phyloP scores from a whole-genome alignment of 2,329 filamentous ascomycete species.

The Neonectria ditissima region DNA sequence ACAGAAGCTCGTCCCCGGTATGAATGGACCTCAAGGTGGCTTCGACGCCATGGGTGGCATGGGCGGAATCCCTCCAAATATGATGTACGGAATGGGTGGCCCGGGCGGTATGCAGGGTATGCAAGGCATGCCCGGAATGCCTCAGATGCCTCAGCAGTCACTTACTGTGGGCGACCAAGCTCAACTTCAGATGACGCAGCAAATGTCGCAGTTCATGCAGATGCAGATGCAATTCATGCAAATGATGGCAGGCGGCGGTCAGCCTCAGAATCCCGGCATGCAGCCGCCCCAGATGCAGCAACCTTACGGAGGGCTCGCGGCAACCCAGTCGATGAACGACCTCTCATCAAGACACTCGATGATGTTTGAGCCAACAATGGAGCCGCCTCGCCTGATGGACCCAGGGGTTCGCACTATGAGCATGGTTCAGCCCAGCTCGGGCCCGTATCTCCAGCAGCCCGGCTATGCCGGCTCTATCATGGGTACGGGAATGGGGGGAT shows the following conservation, averaged over 20 bases:
- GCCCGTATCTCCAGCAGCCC: constrained; percentile 66
- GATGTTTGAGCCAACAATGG: constrained; percentile 60
- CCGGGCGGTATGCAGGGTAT: constrained; percentile 46
- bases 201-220: constrained; percentile 90
- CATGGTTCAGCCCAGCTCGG: constrained; percentile 79
- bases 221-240: constrained; percentile 97
- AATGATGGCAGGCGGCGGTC: constrained; percentile 70
- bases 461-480: constrained; percentile 48
- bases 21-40: constrained; percentile 52
- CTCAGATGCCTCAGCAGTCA: constrained; percentile 56
- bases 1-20: constrained; percentile 53
- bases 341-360: constrained; percentile 59
- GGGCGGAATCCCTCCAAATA: constrained; percentile 59
- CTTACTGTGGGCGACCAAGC: constrained; percentile 75
- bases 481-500: constrained; percentile 48
- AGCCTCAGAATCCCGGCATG: constrained; percentile 16
- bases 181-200: constrained; percentile 83
- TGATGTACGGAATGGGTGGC: constrained; percentile 53
- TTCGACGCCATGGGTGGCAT: constrained; percentile 63
- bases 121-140: constrained; percentile 35
- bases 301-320: constrained; percentile 44
- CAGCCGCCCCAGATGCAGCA: constrained; percentile 44
- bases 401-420: constrained; percentile 78
- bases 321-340: constrained; percentile 58
- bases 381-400: constrained; percentile 57